Percentiles rank a stretch among this genome's conserved stretches.
phyloP scores from a whole-genome alignment of 2,329 filamentous ascomycete species.

The Elsinoe batatas region DNA sequence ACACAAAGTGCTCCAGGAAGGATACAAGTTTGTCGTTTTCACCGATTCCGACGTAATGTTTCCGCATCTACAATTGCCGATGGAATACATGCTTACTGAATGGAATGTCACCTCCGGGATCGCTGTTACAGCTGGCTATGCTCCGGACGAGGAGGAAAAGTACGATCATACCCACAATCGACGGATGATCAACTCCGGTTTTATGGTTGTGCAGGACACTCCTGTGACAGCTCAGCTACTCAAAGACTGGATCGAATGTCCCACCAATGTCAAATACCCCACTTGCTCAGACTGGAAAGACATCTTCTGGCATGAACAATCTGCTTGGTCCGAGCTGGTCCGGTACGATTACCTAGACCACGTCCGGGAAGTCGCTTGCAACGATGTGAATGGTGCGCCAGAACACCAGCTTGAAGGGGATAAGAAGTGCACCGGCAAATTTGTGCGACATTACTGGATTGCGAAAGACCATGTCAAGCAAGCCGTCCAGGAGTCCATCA shows the following conservation, averaged over 20 bases:
- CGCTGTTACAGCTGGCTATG: slow-evolving; percentile 34
- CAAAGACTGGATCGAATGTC: slow-evolving; percentile 26
- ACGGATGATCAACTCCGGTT: slow-evolving; percentile 34
- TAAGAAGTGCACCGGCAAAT: slow-evolving; percentile 28
- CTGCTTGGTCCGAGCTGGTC: slow-evolving; percentile 27
- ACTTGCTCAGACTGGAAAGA: slow-evolving; percentile 25
- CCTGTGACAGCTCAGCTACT: slow-evolving; percentile 24
- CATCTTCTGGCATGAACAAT: slow-evolving; percentile 26
- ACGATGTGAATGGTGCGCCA: slow-evolving; percentile 28
- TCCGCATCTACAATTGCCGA: slow-evolving; percentile 33
- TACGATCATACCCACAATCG: slow-evolving; percentile 35
- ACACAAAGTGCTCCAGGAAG: slow-evolving; percentile 25
- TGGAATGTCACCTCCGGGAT: slow-evolving; percentile 35
- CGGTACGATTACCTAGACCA: slow-evolving; percentile 26
- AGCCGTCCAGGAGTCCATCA: slow-evolving; percentile 1
- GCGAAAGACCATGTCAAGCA: slow-evolving; percentile 2
- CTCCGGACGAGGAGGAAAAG: slow-evolving; percentile 29
- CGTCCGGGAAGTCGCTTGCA: slow-evolving; percentile 28
- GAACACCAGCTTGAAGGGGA: slow-evolving; percentile 18
- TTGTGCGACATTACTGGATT: slow-evolving; percentile 26
- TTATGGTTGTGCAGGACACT: slow-evolving; percentile 35
- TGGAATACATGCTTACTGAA: slow-evolving; percentile 41
- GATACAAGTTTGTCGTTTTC: slow-evolving; percentile 34
- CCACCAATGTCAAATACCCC: slow-evolving; percentile 25
- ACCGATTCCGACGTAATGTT: slow-evolving; percentile 38